Percentiles rank a stretch among this genome's conserved stretches.
phyloP scores from a whole-genome alignment of 208 protist species.

The Wallacemonas sp. region DNA sequence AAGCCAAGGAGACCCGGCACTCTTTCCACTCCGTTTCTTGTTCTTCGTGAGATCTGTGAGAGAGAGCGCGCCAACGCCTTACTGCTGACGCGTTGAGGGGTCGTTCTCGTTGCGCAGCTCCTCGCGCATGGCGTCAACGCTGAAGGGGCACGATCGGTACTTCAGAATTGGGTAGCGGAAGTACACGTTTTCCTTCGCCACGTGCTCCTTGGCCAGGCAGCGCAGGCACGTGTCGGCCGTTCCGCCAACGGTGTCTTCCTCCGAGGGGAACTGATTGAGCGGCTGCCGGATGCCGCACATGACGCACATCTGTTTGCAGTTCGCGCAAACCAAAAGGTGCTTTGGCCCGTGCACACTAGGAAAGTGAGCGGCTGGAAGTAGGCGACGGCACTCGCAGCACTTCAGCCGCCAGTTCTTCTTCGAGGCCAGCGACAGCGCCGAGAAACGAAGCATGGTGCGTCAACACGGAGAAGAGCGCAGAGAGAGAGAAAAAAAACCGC shows the following conservation, averaged over 20 bases:
- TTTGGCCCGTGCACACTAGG: constrained; percentile 39
- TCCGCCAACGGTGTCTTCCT: constrained; percentile 6
- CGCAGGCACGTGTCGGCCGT: constrained; percentile 50
- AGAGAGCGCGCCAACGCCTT: background rate
- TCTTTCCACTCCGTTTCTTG: no score
- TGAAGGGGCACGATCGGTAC: constrained; percentile 85
- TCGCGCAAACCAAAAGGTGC: constrained; percentile 63
- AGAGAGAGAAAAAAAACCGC: no score
- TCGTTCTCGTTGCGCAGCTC: constrained; percentile 47
- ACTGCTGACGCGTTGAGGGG: background rate
- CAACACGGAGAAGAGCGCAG: no score
- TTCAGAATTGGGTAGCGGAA: constrained; percentile 89
- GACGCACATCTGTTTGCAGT: constrained; percentile 78
- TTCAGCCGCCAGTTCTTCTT: constrained; percentile 71
- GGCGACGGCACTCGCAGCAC: constrained; percentile 59
- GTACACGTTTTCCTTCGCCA: constrained; percentile 85
- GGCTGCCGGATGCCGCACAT: constrained; percentile 65
- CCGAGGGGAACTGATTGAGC: constrained; percentile 49
- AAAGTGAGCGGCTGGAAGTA: constrained; percentile 79
- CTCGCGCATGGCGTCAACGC: constrained; percentile 76
- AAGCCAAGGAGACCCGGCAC: no score
- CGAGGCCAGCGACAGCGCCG: constrained; percentile 32
- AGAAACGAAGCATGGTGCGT: constrained; percentile 27
- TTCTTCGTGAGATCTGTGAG: background rate
- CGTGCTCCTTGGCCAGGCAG: constrained; percentile 74